Base-by-base conservation (phyloP, 148 eudicot species). In the Spergularia bocconei region DNA sequence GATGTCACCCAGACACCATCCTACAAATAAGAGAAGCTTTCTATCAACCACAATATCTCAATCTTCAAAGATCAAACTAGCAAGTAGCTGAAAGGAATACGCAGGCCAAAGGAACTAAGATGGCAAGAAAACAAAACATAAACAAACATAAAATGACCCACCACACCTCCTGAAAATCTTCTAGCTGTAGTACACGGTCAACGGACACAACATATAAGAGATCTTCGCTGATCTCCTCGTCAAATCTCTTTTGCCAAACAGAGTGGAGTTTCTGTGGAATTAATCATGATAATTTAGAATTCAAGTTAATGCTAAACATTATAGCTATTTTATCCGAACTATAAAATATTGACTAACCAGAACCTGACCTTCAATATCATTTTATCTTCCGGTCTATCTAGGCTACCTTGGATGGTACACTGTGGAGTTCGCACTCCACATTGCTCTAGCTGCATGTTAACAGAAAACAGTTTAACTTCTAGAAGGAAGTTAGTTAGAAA, bases 381-480 rank as follows among this genome's bases (percentile, higher is more conserved):
- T 76, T 60, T 65, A 80, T 91, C 94, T 20, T 74, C 85, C 16
- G 95, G 95, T 76, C 88, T 93, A 70, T 84, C 85, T 70, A 91
- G 89, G 84, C 79, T 85, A 70, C 98, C 98, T 77, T 88, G 94
- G 73, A 93, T 87, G n/a, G 97, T 91, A 76, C 98, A 93, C 81
- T 93, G 98, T 4, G 93, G 95, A 78, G 97, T 93, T 78, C 95
- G 85, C 80, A 88, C 57, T 41, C 93, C 89, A 72, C 89, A 76
- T 73, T 93, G 97, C 70, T 85, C 86, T 33, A 93, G 86, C 98
- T 93, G 89, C 72, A 82, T 44, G 44, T 57, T 53, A 55, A 65
- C 25, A 13, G 59, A 75, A 78, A 69, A 55, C 67, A 23, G 55
- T 82, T 82, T 52, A 77, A 55, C 48, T 33, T 58, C 41, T 2